Evolutionary conservation across 179 eudicot species (phyloP).

Genomic region (Beta corolliflora): DNA sequence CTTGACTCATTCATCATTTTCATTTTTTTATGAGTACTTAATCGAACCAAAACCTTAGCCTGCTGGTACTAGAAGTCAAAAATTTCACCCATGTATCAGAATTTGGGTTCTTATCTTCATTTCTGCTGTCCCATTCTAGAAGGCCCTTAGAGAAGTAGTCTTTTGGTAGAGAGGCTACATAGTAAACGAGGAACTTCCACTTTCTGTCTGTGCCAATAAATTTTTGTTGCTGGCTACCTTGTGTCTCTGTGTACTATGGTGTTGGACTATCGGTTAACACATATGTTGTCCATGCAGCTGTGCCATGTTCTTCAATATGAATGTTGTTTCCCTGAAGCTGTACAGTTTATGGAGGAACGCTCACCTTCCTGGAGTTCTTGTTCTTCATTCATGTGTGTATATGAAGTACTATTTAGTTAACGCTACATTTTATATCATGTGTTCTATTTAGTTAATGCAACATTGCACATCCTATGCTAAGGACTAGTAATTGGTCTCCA

Average conservation of each 20-base stretch:
- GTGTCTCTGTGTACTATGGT: background rate
- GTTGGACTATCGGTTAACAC: background rate
- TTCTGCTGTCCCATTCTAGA: background rate
- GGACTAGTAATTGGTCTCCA: conserved; percentile 23
- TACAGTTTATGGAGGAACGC: conserved; percentile 81
- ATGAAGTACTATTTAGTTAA: background rate
- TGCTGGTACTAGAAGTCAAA: background rate
- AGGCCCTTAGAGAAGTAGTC: background rate
- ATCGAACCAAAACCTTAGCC: background rate
- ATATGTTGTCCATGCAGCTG: conserved; percentile 49
- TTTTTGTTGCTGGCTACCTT: background rate
- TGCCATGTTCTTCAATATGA: conserved; percentile 86
- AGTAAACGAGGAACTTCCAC: background rate
- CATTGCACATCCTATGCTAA: conserved; percentile 1
- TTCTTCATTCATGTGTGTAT: conserved; percentile 75
- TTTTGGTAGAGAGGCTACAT: background rate
- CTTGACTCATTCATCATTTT: conserved; percentile 1
- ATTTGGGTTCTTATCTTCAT: background rate
- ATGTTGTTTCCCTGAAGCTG: conserved; percentile 86
- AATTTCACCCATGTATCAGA: background rate
- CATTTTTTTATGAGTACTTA: background rate
- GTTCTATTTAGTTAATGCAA: too few relatives aligned
- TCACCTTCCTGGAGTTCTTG: conserved; percentile 69
- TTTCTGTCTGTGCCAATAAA: background rate
- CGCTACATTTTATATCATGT: background rate